These are phyloP conservation scores for Gossypium laxum DNA, from an alignment of 441 rosid species.

Conservation along the genomic window DNA sequence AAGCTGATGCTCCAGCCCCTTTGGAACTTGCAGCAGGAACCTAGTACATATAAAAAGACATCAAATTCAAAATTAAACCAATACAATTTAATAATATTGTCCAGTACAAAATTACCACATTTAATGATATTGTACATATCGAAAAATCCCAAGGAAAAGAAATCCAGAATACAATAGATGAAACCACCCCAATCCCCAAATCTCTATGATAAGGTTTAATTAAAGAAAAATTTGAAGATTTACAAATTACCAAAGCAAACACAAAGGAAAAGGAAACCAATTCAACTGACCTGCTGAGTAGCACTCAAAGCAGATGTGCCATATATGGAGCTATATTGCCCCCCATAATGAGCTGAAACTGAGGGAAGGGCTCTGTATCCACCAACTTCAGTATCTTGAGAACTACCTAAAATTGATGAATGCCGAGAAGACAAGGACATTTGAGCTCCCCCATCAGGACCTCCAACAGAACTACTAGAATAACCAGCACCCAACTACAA, in stretches of 20 bases:
- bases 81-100: neutral
- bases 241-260: neutral
- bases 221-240: neutral
- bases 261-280: neutral
- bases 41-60: neutral
- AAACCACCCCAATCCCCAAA: neutral
- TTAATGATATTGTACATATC: neutral
- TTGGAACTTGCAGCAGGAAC: neutral
- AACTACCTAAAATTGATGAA: slow-evolving; percentile 39
- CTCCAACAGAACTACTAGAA: slow-evolving; percentile 59
- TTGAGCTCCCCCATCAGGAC: slow-evolving; percentile 58
- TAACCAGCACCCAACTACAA: slow-evolving; percentile 53
- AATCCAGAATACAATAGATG: neutral
- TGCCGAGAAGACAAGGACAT: slow-evolving; percentile 53
- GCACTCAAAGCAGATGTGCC: slow-evolving; percentile 44
- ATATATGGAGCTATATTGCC: slow-evolving; percentile 56
- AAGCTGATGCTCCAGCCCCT: slow-evolving; percentile 35
- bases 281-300: slow-evolving; percentile 45
- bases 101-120: neutral
- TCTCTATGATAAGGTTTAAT: neutral
- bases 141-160: neutral
- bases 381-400: slow-evolving; percentile 57
- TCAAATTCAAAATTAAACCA: neutral
- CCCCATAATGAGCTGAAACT: slow-evolving; percentile 55
- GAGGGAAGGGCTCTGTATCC: slow-evolving; percentile 57